Evolutionary conservation across 2,329 filamentous ascomycete species (phyloP).

Genomic region (Zalaria obscura): DNA sequence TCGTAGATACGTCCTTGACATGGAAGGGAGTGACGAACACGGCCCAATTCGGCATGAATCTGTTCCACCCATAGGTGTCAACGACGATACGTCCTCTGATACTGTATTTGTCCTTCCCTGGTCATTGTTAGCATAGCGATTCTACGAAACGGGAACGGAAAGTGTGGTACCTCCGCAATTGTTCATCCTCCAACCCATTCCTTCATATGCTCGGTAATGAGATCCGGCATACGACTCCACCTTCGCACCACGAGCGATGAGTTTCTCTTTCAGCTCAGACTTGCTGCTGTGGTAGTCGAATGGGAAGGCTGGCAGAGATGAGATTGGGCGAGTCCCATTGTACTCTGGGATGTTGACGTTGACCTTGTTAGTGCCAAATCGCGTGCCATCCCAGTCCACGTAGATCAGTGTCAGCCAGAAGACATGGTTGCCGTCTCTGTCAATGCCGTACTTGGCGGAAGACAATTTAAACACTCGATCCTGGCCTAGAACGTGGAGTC

Average conservation of each 20-base stretch:
- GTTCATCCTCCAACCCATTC: slow-evolving; percentile 26
- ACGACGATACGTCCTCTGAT: slow-evolving; percentile 38
- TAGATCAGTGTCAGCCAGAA: slow-evolving; percentile 20
- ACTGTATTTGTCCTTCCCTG: slow-evolving; percentile 23
- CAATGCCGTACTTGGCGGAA: slow-evolving; percentile 15
- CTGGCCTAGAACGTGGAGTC: slow-evolving; percentile 10
- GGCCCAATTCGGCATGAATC: slow-evolving; percentile 29
- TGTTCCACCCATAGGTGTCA: slow-evolving; percentile 35
- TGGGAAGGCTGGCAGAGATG: slow-evolving; percentile 27
- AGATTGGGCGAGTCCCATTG: slow-evolving; percentile 24
- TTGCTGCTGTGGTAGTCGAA: slow-evolving; percentile 29
- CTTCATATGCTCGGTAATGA: slow-evolving; percentile 37
- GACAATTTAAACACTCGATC: slow-evolving; percentile 21
- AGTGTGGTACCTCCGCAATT: slow-evolving; percentile 7
- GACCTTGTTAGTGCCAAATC: slow-evolving; percentile 20
- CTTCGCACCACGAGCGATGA: slow-evolving; percentile 31
- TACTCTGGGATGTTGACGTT: slow-evolving; percentile 17
- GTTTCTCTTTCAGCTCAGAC: slow-evolving; percentile 20
- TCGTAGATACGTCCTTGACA: slow-evolving; percentile 2
- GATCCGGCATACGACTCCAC: slow-evolving; percentile 34
- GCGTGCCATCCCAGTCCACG: slow-evolving; percentile 22
- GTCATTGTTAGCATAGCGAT: too few relatives aligned
- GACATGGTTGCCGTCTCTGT: slow-evolving; percentile 19
- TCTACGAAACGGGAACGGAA: too few relatives aligned
- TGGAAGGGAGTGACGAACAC: slow-evolving; percentile 21